phyloP scores from a whole-genome alignment of 1,284 basidiomycete species.

The Veloporphyrellus conicus region DNA sequence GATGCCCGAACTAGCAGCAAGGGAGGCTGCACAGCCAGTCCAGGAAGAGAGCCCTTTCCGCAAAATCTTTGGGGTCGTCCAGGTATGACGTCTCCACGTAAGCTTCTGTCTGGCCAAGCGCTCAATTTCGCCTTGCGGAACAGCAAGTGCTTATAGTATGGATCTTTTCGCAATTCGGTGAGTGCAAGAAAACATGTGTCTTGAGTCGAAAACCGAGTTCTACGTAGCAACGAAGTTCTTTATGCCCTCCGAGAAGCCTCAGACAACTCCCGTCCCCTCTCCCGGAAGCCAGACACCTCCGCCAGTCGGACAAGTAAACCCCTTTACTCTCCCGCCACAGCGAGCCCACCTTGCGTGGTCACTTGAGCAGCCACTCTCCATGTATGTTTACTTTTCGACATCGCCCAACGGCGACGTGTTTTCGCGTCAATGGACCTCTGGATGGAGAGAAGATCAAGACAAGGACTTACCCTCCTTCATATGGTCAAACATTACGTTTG shows the following conservation, averaged over 20 bases:
- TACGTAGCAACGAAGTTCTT: slow-evolving; percentile 46
- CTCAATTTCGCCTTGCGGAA: slow-evolving; percentile 5
- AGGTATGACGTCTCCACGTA: slow-evolving; percentile 20
- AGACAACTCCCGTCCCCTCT: slow-evolving; percentile 21
- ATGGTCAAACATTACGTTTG: slow-evolving; percentile 83
- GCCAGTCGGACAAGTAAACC: slow-evolving; percentile 30
- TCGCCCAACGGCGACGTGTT: slow-evolving; percentile 59
- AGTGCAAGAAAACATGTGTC: slow-evolving; percentile 20
- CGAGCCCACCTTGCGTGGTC: slow-evolving; percentile 56
- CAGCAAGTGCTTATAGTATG: slow-evolving; percentile 67
- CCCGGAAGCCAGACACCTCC: slow-evolving; percentile 28
- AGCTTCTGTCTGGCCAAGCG: not conserved
- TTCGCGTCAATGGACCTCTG: slow-evolving; percentile 47
- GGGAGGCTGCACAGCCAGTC: slow-evolving; percentile 16
- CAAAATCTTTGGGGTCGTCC: slow-evolving; percentile 21
- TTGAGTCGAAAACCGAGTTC: not conserved
- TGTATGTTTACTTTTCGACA: slow-evolving; percentile 75
- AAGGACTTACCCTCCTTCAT: slow-evolving; percentile 60
- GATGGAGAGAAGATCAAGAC: slow-evolving; percentile 45
- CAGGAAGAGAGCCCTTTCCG: slow-evolving; percentile 24
- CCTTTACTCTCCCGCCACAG: slow-evolving; percentile 48
- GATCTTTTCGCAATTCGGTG: slow-evolving; percentile 60
- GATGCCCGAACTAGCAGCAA: slow-evolving; percentile 26
- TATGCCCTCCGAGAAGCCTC: slow-evolving; percentile 27
- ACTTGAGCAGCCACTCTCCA: slow-evolving; percentile 54